A percentile compares a stretch with the other conserved stretches of the same genome.
Conservation (phyloP, 2,329 filamentous ascomycete species). For the Sphaerostilbella broomeana region DNA sequence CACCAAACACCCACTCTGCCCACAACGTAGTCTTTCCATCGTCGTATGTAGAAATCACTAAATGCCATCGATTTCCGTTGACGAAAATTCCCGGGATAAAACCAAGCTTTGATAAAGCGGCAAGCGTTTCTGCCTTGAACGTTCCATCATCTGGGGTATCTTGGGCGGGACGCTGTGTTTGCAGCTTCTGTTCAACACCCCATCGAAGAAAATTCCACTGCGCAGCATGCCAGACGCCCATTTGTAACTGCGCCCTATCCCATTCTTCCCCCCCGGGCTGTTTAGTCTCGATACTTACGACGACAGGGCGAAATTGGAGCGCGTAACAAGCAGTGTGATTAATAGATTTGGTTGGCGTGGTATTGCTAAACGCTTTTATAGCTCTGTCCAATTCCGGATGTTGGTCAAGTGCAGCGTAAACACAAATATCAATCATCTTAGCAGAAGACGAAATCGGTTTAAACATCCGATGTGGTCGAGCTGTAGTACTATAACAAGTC, state of each 20-base stretch:
- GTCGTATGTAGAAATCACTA: constrained; percentile 1
- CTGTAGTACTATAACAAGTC: constrained; percentile 1
- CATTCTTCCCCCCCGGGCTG: not conserved
- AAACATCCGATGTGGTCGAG: constrained; percentile 9
- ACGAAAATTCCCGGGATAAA: constrained; percentile 1
- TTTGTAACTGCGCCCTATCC: constrained; percentile 1
- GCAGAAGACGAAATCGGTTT: not conserved
- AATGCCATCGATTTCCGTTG: not conserved
- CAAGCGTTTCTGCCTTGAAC: not conserved
- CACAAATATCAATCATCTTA: constrained; percentile 7
- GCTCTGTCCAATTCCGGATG: not conserved
- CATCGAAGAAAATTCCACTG: constrained; percentile 3
- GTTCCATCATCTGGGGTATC: not conserved
- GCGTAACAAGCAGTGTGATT: constrained; percentile 12
- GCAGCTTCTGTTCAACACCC: not conserved
- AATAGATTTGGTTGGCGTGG: constrained; percentile 4
- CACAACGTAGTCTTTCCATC: not conserved
- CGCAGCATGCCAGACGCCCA: not conserved
- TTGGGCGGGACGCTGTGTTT: not conserved
- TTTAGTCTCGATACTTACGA: not conserved
- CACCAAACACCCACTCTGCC: not conserved
- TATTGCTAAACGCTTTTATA: constrained; percentile 1
- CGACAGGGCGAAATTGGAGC: not conserved
- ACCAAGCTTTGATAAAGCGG: not conserved
- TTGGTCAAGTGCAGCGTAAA: constrained; percentile 4